A percentile compares a stretch with the other conserved stretches of the same genome.
These are phyloP conservation scores for Sclerotinia minor DNA, from an alignment of 2,329 filamentous ascomycete species.

Conservation along the genomic window DNA sequence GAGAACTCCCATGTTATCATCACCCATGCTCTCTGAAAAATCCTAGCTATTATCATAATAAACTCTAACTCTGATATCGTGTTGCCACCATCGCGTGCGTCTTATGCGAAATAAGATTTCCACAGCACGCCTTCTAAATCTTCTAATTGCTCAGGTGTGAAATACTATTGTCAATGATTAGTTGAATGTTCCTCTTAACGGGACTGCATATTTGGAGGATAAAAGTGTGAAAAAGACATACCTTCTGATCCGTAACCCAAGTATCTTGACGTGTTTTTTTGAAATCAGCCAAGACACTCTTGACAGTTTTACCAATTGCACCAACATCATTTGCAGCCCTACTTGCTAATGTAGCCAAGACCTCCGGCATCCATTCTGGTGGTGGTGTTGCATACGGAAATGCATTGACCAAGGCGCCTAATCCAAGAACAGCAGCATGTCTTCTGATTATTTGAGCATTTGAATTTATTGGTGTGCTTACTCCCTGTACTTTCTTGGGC, in stretches of 20 bases:
- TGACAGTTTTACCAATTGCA: conserved; percentile 93
- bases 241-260: conserved; percentile 97
- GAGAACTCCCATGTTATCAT: conserved; percentile 8
- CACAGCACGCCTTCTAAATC: conserved; percentile 94
- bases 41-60: neutral
- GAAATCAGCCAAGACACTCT: conserved; percentile 91
- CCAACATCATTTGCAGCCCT: conserved; percentile 86
- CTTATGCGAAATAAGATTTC: conserved; percentile 91
- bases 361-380: conserved; percentile 89
- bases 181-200: neutral
- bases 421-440: conserved; percentile 87
- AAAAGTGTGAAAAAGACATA: conserved; percentile 48
- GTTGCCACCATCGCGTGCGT: neutral
- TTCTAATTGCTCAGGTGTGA: conserved; percentile 88
- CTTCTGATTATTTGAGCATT: conserved; percentile 78
- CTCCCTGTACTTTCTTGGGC: conserved; percentile 69
- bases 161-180: conserved; percentile 56
- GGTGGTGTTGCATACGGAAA: conserved; percentile 96
- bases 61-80: neutral
- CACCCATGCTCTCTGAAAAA: neutral
- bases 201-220: neutral
- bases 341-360: conserved; percentile 80
- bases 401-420: conserved; percentile 88
- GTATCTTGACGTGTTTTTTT: conserved; percentile 99
- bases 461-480: conserved; percentile 67